These are phyloP conservation scores for Obba rivulosa DNA, from an alignment of 768 basidiomycete genomes.

Conservation along the genomic window DNA sequence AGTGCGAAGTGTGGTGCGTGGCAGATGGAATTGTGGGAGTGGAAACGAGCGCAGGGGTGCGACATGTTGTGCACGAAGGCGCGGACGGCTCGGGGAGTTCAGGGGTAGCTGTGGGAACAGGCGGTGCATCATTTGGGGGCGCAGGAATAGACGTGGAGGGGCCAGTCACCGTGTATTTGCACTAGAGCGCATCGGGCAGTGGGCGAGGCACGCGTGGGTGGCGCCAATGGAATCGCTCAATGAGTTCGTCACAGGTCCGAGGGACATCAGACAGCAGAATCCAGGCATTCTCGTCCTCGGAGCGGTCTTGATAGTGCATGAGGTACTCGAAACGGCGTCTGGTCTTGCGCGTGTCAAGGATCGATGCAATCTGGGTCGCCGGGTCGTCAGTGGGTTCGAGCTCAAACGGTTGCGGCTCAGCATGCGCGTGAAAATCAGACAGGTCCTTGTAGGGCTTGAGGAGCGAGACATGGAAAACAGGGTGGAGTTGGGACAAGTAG, in stretches of 20 bases:
- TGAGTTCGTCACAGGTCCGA: constrained; percentile 20
- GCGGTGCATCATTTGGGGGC: too few species aligned
- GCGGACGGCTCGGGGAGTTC: neutral
- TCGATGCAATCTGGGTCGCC: constrained; percentile 10
- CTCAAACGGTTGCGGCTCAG: constrained; percentile 7
- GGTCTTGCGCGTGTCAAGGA: constrained; percentile 29
- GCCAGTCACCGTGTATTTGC: too few species aligned
- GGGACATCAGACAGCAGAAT: constrained; percentile 31
- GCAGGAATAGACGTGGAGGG: too few species aligned
- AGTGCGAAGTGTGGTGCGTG: neutral
- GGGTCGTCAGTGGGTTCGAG: constrained; percentile 1
- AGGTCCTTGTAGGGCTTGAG: constrained; percentile 23
- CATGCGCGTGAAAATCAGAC: constrained; percentile 26
- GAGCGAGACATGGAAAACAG: constrained; percentile 35
- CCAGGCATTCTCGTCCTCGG: constrained; percentile 30
- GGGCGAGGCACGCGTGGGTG: constrained; percentile 27
- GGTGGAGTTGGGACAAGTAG: constrained; percentile 29
- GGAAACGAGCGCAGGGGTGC: neutral
- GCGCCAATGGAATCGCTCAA: constrained; percentile 30
- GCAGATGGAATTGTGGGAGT: neutral
- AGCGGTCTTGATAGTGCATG: constrained; percentile 21
- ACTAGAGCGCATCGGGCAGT: constrained; percentile 14
- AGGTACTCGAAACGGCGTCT: constrained; percentile 34
- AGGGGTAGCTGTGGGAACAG: too few species aligned
- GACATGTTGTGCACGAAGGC: neutral